Conservation (phyloP, 495 filamentous ascomycete species). For the Aspergillus kassunensis region DNA sequence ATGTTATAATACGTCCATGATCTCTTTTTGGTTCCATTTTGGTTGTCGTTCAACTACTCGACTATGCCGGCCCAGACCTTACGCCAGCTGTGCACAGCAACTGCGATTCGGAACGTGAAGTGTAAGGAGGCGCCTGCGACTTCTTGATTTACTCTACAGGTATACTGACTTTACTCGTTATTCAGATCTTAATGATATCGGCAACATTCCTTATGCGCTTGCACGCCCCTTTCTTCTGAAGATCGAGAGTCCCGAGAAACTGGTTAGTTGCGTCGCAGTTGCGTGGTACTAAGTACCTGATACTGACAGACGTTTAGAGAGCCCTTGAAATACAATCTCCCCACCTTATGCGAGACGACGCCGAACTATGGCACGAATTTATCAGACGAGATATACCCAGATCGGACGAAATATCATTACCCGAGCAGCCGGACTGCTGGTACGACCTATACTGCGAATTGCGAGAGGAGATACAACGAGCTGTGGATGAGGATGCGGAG, state of each 20-base stretch:
- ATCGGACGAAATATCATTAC: conserved; percentile 54
- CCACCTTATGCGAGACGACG: conserved; percentile 55
- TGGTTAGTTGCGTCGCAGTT: conserved; percentile 50
- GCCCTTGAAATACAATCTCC: conserved; percentile 61
- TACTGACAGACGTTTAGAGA: no score
- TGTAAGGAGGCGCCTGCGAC: conserved; percentile 24
- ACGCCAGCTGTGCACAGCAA: conserved; percentile 36
- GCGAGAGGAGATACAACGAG: conserved; percentile 37
- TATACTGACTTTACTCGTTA: neutral
- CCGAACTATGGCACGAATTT: conserved; percentile 64
- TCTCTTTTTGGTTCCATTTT: conserved; percentile 18
- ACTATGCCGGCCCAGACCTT: conserved; percentile 44
- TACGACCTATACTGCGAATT: conserved; percentile 59
- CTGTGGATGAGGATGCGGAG: conserved; percentile 46
- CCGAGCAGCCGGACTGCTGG: conserved; percentile 56
- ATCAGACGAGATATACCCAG: conserved; percentile 64
- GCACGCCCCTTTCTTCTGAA: conserved; percentile 57
- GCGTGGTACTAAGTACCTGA: no score
- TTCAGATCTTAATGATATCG: conserved; percentile 57
- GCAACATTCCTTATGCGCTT: conserved; percentile 58
- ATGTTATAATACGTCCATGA: conserved; percentile 18
- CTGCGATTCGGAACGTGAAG: conserved; percentile 45
- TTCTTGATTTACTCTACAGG: neutral
- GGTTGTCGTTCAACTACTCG: conserved; percentile 7
- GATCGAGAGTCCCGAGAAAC: conserved; percentile 61